Evolutionary conservation across 805 yeast species (phyloP), one percentile per base, ranked within the genome.

Genomic region (Ogataea chonburiensis): DNA sequence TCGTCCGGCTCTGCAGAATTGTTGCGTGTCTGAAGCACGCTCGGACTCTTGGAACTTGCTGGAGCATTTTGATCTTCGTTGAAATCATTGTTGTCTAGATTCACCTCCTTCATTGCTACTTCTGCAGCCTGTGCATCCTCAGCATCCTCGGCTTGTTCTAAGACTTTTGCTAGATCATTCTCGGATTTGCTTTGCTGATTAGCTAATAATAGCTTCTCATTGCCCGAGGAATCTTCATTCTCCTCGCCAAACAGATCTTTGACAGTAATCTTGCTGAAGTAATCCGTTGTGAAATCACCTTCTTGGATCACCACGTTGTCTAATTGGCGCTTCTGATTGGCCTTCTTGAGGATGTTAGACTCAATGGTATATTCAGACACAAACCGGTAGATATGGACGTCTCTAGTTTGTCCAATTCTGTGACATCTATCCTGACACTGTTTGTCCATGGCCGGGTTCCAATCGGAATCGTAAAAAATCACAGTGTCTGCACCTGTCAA

Each of bases 361-460:
- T 93, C 99, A 43, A 93, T 93, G 3, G 98, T 93, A 64, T 77
- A 87, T 64, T 93, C 98, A 17, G 95, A 85, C 17, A 93, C 98
- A 61, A 93, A 84, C 43, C 99, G 70, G 66, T 94, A 93, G 39
- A 93, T 93, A 60, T 93, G 98, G 22, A 93, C 99, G 58, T 93
- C 98, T 54, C 98, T 73, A 12, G 95, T 87, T 61, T 93, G 99
- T 5, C 99, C 99, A 59, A 93, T 93, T 69, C 99, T 82, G 60
- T 93, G 99, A 64, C 98, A 93, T 61, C 99, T 80, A 64, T 93
- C 99, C 63, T 93, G 98, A 65, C 98, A 93, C 63, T 93, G 99
- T 56, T 88, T 87, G 60, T 93, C 99, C 97, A 93, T 93, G 1
- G 98, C 95, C 2, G 99, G 99, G 57, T 93, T 93, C 94, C 94